Base-by-base conservation (phyloP, 2,329 filamentous ascomycete species). In the Penicillium psychrosexuale region DNA sequence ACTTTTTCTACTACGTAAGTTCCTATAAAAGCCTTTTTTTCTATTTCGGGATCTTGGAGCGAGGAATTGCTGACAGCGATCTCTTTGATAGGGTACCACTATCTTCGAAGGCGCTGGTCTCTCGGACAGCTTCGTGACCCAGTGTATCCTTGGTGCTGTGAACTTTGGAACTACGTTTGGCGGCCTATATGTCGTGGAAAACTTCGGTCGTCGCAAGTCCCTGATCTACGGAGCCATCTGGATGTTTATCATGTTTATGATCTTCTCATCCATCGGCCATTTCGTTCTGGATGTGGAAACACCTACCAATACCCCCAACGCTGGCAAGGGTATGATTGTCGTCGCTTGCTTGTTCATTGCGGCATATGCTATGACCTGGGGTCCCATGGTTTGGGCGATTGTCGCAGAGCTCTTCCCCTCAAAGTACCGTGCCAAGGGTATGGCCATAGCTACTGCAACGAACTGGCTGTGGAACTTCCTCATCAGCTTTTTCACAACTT, bases 391-490 rank as follows among this genome's bases (percentile, higher is more conserved):
- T 8, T 80, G 78, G 78, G 71, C 77, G 1, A 76, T 80, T 31
- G 72, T 72, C 22, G 71, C 72, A 7, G 75, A 77, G 55, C 61
- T 77, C 5, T 77, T 74, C 66, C 75, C 75, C 1, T 70, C 68
- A 15, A 72, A 74, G 56, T 76, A 75, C 57, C 84, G 89, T 68
- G 88, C 88, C 56, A 90, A 90, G 73, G 85, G 85, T 55, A 89
- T 91, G 82, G 89, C 88, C 1, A 75, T 91, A n/a, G 87, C 88
- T n/a, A 90, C 87, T 7, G 83, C 87, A 0, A 84, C 87, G 17
- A 92, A 92, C 75, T 92, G 89, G 89, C 56, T 68, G 9, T 88
- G 85, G 84, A 88, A 89, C 70, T 90, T 90, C 72, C 72, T 87
- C 63, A 78, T 89, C 60, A 82, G 83, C 0, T 91, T 91, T 78